A percentile compares a stretch with the other conserved stretches of the same genome.
phyloP scores from a whole-genome alignment of 306 rosid genomes.

The Vachellia collinsii region DNA sequence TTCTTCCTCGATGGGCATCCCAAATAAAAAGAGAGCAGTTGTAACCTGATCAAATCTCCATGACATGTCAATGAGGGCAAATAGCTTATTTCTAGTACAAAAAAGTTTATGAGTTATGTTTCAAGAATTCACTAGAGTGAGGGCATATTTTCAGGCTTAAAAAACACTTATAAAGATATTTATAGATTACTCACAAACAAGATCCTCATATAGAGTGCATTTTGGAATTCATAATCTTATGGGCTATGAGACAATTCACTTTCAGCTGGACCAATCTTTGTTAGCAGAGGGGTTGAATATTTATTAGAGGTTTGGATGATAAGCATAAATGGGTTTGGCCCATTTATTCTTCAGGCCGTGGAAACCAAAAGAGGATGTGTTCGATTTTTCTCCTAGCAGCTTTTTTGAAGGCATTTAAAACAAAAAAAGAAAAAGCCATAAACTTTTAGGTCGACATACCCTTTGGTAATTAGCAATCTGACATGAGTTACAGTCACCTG shows the following conservation, averaged over 20 bases:
- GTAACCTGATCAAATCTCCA: slow-evolving; percentile 62
- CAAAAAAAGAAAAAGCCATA: no score
- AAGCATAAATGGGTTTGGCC: not conserved
- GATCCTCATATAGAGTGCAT: no score
- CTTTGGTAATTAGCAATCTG: slow-evolving; percentile 28
- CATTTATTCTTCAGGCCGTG: not conserved
- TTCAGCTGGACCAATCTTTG: no score
- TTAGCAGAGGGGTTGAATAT: no score
- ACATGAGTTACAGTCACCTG: slow-evolving; percentile 27
- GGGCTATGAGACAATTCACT: no score
- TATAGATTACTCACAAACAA: no score
- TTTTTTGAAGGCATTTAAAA: not conserved
- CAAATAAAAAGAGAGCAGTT: slow-evolving; percentile 68
- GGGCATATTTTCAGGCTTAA: no score
- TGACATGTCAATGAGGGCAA: not conserved
- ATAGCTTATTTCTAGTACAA: no score
- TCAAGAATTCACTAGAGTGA: no score
- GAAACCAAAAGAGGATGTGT: not conserved
- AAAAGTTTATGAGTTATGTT: no score
- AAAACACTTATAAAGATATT: no score
- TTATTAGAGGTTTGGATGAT: not conserved
- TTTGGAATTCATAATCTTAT: no score
- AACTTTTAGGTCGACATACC: not conserved
- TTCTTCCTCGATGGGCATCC: slow-evolving; percentile 83
- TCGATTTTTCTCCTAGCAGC: not conserved